A percentile compares a stretch with the other conserved stretches of the same genome.
phyloP scores from a whole-genome alignment of 2,329 filamentous ascomycete genomes.

The Diplocarpon rosae region DNA sequence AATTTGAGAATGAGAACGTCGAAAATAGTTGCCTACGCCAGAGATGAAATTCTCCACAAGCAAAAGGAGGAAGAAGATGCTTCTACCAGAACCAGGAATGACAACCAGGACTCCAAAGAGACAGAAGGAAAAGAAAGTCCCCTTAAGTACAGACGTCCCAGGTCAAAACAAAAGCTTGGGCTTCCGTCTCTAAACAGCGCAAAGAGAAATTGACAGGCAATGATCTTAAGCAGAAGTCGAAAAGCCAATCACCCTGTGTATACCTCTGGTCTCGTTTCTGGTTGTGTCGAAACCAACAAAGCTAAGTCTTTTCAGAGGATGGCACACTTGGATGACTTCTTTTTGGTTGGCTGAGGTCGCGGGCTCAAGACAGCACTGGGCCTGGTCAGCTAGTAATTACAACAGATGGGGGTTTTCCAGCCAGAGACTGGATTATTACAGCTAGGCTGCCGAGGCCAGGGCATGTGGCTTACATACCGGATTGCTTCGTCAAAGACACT shows the following conservation, averaged over 20 bases:
- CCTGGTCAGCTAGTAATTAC: conserved; percentile 7
- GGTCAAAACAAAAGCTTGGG: not conserved
- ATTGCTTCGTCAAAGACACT: conserved; percentile 98
- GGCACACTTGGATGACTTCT: conserved; percentile 57
- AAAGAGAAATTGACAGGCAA: conserved; percentile 4
- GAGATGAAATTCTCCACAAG: too few species aligned
- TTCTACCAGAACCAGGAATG: too few species aligned
- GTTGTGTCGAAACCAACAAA: too few species aligned
- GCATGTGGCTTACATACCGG: conserved; percentile 48
- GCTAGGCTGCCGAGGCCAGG: not conserved
- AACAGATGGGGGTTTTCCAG: not conserved
- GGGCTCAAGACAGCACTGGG: conserved; percentile 62
- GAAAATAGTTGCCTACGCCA: too few species aligned
- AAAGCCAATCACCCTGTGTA: conserved; percentile 5
- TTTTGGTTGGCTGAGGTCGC: conserved; percentile 43
- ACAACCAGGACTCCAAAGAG: too few species aligned
- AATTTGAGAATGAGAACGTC: too few species aligned
- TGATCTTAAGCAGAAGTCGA: not conserved
- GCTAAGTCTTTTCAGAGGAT: conserved; percentile 41
- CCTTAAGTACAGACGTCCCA: not conserved
- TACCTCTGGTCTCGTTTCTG: not conserved
- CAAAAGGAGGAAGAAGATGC: too few species aligned
- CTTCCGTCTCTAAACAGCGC: conserved; percentile 6
- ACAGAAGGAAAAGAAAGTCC: not conserved
- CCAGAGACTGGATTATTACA: not conserved